Base-by-base conservation (phyloP, 2,329 filamentous ascomycete species). In the Alternaria angustiovoidea region DNA sequence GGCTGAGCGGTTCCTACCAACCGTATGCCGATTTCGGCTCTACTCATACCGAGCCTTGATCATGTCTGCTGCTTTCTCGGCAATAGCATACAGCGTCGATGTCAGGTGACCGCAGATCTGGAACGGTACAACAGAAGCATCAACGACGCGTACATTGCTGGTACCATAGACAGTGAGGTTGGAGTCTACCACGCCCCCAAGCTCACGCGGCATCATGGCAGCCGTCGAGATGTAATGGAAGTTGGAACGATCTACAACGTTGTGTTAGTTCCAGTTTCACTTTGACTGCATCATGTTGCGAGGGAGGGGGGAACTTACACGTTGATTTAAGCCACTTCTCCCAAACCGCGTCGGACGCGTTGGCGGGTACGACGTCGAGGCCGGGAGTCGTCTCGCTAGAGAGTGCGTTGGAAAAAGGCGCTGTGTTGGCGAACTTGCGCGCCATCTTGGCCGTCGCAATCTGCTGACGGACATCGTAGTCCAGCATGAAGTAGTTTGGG, bases 401-500 rank as follows among this genome's bases (percentile, higher is more conserved):
- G 1, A 42, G 12, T 14, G 41, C 28, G 5, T 42, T 24, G 14
- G 49, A 42, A 36, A 52, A 52, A 9, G 49, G 49, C 39, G 49
- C 9, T 14, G 36, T 42, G 12, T 52, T 52, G 49, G 38, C 41
- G 2, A 52, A 42, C 16, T 24, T 39, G 8, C 49, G 26, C 36
- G 49, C 49, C 38, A 52, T 36, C 32, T 36, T 36, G 1, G 32
- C 32, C 14, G 32, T 28, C 6, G 28, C 48, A 14, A 51, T 38
- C 41, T 51, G 48, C 48, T 51, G 36, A 3, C 41, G 36, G 3
- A 51, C 18, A 16, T 51, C 48, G 16, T 51, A 51, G 41, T 51
- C 48, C 48, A 51, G 20, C 48, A 51, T 51, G 36, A 51, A 51
- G 36, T 51, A 51, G 36, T 51, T 51, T 1, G 48, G 48, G 20